These are phyloP conservation scores for Quercus lobata DNA, from an alignment of 331 rosid genomes.

Conservation along the genomic window DNA sequence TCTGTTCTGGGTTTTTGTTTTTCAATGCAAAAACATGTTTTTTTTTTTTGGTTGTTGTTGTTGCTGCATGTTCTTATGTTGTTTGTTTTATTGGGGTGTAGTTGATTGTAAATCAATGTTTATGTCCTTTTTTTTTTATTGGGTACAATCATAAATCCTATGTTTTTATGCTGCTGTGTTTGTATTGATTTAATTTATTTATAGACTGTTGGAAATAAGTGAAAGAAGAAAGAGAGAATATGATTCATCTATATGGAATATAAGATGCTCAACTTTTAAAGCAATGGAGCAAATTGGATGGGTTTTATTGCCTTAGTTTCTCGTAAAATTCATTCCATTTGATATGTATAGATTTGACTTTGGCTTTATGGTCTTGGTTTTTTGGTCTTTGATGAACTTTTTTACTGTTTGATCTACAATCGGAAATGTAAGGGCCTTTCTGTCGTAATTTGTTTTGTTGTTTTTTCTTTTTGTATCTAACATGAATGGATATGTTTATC, in stretches of 20 bases:
- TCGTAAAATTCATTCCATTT: neutral
- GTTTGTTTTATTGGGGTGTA: neutral
- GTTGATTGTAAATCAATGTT: neutral
- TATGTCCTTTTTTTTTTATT: neutral
- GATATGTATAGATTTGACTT: neutral
- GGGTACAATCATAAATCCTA: neutral
- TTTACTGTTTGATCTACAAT: neutral
- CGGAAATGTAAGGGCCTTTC: neutral
- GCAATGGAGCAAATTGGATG: neutral
- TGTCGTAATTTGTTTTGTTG: neutral
- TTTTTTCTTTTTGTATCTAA: neutral
- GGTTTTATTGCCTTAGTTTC: neutral
- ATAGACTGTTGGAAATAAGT: neutral
- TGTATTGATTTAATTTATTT: neutral
- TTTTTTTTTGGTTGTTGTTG: neutral
- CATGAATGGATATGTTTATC: neutral
- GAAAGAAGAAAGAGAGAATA: neutral
- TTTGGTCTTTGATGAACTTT: neutral
- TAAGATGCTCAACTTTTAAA: neutral
- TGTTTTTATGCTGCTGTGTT: neutral
- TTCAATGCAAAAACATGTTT: neutral
- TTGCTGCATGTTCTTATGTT: neutral
- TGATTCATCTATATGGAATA: neutral
- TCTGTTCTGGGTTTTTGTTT: constrained; percentile 1
- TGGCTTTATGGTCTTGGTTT: neutral